Evolutionary conservation across 805 yeast species (phyloP), one percentile per base, ranked within the genome.

Genomic region (Metschnikowia borealis): DNA sequence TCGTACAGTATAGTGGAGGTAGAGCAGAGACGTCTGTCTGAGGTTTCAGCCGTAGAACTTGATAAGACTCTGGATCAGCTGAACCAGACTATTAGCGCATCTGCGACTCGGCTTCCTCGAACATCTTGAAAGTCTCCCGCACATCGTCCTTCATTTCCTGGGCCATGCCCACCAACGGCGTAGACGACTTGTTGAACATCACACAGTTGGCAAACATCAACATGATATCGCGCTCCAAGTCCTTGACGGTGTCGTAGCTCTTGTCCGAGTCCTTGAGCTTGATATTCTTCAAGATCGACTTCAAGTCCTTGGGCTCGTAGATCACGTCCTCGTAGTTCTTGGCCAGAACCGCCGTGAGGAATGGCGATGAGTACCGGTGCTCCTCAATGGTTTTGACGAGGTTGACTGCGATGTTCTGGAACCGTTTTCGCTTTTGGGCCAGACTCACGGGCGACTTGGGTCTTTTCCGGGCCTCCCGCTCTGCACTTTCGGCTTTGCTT

Each of bases 181-280:
- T 79, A 52, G 78, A 82, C 53, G 81, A 75, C 57, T 79, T 79
- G 64, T 88, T 87, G 68, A 83, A 88, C 94, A 88, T 88, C 15
- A 87, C 78, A 15, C 92, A 88, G 64, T 88, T 88, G 46, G 92
- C 85, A 68, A 85, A 86, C 94, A 88, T 86, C 52, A 84, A 70
- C 70, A 84, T 76, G 40, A 88, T 71, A 54, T 85, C 88, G 46
- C 85, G 70, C 56, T 87, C 89, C 20, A 88, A 69, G 50, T 84
- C 82, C 34, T 76, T 72, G 38, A 87, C 77, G 48, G 77, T 73
- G 0, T 83, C 84, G 46, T 81, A 81, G 21, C 56, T 62, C 1
- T 73, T 69, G 6, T 63, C 61, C 11, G 62, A 65, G 1, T 55
- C 53, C 47, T 71, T 74, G 61, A 57, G 66, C 54, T 82, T 82